Percentiles rank a stretch among this genome's conserved stretches.
These are phyloP conservation scores for Rosellinia necatrix DNA, from an alignment of 2,329 filamentous ascomycete species.

Conservation along the genomic window DNA sequence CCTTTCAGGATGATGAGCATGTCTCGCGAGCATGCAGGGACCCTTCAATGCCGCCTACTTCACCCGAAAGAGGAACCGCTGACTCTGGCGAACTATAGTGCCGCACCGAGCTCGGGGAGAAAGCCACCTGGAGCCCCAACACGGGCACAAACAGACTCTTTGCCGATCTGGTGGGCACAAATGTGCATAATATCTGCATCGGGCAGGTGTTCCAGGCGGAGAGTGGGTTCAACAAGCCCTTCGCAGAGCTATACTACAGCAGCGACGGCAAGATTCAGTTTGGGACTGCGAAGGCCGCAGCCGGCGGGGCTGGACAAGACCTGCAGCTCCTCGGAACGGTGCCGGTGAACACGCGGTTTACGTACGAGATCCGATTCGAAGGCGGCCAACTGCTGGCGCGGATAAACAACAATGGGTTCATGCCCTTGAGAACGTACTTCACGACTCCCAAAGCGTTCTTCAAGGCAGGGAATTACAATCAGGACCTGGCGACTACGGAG, in stretches of 20 bases:
- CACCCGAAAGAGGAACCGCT: slow-evolving; percentile 1
- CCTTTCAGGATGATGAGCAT: not conserved
- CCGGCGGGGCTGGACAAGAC: slow-evolving; percentile 18
- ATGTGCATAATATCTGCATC: slow-evolving; percentile 21
- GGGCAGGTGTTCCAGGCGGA: slow-evolving; percentile 22
- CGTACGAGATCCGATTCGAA: slow-evolving; percentile 22
- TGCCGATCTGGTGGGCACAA: slow-evolving; percentile 19
- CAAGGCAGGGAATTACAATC: slow-evolving; percentile 25
- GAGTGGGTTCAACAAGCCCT: slow-evolving; percentile 22
- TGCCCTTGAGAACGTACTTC: slow-evolving; percentile 22
- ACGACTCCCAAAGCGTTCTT: slow-evolving; percentile 22
- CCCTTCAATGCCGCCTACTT: not conserved
- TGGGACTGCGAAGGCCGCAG: slow-evolving; percentile 15
- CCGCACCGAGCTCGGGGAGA: slow-evolving; percentile 22
- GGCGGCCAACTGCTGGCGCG: slow-evolving; percentile 16
- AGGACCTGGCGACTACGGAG: slow-evolving; percentile 22
- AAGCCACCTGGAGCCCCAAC: slow-evolving; percentile 23
- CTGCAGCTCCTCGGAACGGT: slow-evolving; percentile 18
- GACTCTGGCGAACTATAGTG: slow-evolving; percentile 13
- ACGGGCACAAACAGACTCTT: slow-evolving; percentile 25
- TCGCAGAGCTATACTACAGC: slow-evolving; percentile 24
- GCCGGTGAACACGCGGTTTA: slow-evolving; percentile 20
- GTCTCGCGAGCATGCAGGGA: not conserved
- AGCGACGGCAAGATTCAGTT: slow-evolving; percentile 19
- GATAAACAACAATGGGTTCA: slow-evolving; percentile 22